These are phyloP conservation scores for Fragilariopsis cylindrus DNA, from an alignment of 108 stramenopile genomes.

Conservation along the genomic window DNA sequence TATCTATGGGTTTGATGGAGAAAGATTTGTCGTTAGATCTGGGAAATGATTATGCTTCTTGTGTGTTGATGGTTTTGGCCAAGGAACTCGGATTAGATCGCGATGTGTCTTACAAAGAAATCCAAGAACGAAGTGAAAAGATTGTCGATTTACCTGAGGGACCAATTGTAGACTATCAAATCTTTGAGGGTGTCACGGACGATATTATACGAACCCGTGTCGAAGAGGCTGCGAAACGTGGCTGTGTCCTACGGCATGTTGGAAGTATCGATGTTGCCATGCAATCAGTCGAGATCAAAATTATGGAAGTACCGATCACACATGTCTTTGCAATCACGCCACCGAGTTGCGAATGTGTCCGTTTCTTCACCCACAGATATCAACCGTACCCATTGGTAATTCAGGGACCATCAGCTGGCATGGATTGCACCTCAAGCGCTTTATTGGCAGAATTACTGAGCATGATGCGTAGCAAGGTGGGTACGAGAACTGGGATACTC, in stretches of 20 bases:
- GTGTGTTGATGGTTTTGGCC: constrained; percentile 64
- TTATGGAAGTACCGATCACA: constrained; percentile 66
- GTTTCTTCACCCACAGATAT: constrained; percentile 74
- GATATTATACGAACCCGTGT: constrained; percentile 39
- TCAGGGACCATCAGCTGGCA: constrained; percentile 73
- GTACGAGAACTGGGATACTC: constrained; percentile 43
- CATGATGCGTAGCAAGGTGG: constrained; percentile 46
- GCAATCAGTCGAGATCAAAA: constrained; percentile 39
- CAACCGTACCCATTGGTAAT: constrained; percentile 64
- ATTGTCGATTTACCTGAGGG: constrained; percentile 23
- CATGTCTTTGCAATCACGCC: constrained; percentile 74
- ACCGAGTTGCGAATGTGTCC: constrained; percentile 59
- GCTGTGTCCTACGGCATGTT: constrained; percentile 69
- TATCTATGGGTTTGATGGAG: constrained; percentile 62
- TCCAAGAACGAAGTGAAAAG: constrained; percentile 47
- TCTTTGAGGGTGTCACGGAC: constrained; percentile 40
- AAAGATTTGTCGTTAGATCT: constrained; percentile 60
- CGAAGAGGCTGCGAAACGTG: constrained; percentile 44
- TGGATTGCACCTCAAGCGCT: constrained; percentile 74
- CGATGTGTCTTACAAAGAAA: constrained; percentile 34
- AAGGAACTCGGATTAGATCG: constrained; percentile 58
- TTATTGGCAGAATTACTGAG: constrained; percentile 65
- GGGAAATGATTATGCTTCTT: constrained; percentile 63
- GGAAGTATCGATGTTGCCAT: constrained; percentile 58
- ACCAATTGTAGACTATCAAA: constrained; percentile 18